phyloP scores from a whole-genome alignment of 1,139 yeast species.

The Taphrina sp. region DNA sequence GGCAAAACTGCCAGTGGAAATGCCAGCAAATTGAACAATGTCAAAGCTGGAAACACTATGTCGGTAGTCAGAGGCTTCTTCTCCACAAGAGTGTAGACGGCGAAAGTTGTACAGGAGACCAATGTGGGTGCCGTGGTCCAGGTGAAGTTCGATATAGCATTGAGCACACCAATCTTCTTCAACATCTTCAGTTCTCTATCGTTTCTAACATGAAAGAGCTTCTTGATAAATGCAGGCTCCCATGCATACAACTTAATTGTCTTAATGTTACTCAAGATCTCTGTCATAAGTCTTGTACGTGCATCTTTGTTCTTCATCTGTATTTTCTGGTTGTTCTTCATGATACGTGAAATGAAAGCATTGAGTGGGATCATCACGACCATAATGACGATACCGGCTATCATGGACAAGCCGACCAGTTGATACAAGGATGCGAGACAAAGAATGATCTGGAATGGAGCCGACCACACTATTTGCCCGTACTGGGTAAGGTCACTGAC shows the following conservation, averaged over 20 bases:
- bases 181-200: slow-evolving; percentile 80
- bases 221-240: slow-evolving; percentile 81
- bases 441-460: slow-evolving; percentile 84
- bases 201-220: slow-evolving; percentile 77
- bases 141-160: slow-evolving; percentile 70
- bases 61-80: slow-evolving; percentile 78
- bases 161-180: slow-evolving; percentile 70
- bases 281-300: slow-evolving; percentile 73
- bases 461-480: slow-evolving; percentile 89
- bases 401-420: slow-evolving; percentile 85
- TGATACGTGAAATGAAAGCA: slow-evolving; percentile 67
- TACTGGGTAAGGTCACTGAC: slow-evolving; percentile 85
- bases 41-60: slow-evolving; percentile 89
- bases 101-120: slow-evolving; percentile 90
- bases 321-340: slow-evolving; percentile 71
- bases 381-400: slow-evolving; percentile 92
- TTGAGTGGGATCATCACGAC: slow-evolving; percentile 82
- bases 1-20: slow-evolving; percentile 96
- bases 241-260: slow-evolving; percentile 91
- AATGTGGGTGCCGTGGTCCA: slow-evolving; percentile 88
- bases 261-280: slow-evolving; percentile 85
- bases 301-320: slow-evolving; percentile 69
- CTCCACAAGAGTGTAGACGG: slow-evolving; percentile 65
- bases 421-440: slow-evolving; percentile 75
- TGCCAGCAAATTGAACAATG: slow-evolving; percentile 70